phyloP scores from a whole-genome alignment of 129 eudicot genomes.

The Chrysanthemum lavandulifolium region DNA sequence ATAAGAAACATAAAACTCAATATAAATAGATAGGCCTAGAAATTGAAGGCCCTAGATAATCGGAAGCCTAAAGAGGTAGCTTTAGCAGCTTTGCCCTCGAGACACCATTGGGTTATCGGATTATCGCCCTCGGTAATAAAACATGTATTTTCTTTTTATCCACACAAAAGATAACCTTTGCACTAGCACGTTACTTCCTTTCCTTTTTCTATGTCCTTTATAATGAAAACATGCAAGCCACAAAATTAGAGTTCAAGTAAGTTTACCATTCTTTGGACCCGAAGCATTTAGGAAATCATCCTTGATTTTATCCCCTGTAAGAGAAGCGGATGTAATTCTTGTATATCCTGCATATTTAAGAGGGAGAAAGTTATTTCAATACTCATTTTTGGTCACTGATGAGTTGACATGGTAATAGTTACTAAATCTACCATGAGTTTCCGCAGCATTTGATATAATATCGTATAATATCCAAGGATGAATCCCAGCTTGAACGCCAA shows the following conservation, averaged over 20 bases:
- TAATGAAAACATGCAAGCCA: conserved; percentile 7
- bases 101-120: too few species aligned
- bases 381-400: background rate
- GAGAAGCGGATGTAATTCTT: conserved; percentile 57
- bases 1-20: too few species aligned
- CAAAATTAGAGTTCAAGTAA: background rate
- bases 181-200: too few species aligned
- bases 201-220: too few species aligned
- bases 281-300: conserved; percentile 44
- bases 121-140: too few species aligned
- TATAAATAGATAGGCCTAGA: too few species aligned
- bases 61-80: too few species aligned
- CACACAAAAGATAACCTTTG: too few species aligned
- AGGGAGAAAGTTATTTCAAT: background rate
- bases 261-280: conserved; percentile 61
- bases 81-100: too few species aligned
- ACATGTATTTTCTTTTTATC: too few species aligned
- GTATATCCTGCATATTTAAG: conserved; percentile 63
- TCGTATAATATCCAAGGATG: conserved; percentile 92
- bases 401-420: conserved; percentile 12
- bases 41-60: too few species aligned
- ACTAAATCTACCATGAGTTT: conserved; percentile 63
- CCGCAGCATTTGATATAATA: conserved; percentile 99
- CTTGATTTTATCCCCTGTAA: conserved; percentile 56
- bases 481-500: conserved; percentile 88